Evolutionary conservation across 805 yeast genomes (phyloP).

Genomic region (Cyberlindnera suaveolens): DNA sequence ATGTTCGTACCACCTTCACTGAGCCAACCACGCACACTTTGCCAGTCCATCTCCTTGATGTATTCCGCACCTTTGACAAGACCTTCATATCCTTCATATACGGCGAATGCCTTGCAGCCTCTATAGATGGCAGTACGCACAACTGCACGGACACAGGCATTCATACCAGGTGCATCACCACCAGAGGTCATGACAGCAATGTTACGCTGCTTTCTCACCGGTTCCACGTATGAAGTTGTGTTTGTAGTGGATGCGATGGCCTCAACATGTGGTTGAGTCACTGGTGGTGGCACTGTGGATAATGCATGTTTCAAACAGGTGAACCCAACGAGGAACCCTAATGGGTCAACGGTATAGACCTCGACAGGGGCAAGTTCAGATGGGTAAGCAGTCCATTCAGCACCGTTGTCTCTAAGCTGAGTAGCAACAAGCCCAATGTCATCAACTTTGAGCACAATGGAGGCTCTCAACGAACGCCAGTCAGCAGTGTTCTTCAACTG

Average conservation of each 20-base stretch:
- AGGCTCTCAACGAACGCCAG: constrained; percentile 44
- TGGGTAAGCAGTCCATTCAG: constrained; percentile 57
- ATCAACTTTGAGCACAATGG: constrained; percentile 31
- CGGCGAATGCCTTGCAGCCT: constrained; percentile 86
- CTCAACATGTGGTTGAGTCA: constrained; percentile 2
- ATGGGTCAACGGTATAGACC: constrained; percentile 73
- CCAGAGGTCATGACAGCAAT: constrained; percentile 98
- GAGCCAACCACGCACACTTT: constrained; percentile 66
- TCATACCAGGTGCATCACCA: constrained; percentile 99
- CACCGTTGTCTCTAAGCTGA: constrained; percentile 20
- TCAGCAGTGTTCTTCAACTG: constrained; percentile 30
- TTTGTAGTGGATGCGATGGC: not conserved
- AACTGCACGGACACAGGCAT: constrained; percentile 90
- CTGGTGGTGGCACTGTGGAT: constrained; percentile 37
- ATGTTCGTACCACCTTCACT: constrained; percentile 71
- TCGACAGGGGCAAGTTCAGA: constrained; percentile 70
- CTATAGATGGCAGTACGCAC: constrained; percentile 83
- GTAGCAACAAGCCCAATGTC: constrained; percentile 23
- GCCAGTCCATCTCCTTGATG: constrained; percentile 63
- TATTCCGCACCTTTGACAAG: constrained; percentile 77
- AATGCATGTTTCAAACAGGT: constrained; percentile 55
- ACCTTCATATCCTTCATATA: constrained; percentile 94
- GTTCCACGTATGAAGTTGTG: not conserved
- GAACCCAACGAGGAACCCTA: constrained; percentile 79
- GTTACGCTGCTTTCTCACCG: constrained; percentile 25